Conservation (phyloP, 768 basidiomycete genomes). For the Boletus rubropictus region DNA sequence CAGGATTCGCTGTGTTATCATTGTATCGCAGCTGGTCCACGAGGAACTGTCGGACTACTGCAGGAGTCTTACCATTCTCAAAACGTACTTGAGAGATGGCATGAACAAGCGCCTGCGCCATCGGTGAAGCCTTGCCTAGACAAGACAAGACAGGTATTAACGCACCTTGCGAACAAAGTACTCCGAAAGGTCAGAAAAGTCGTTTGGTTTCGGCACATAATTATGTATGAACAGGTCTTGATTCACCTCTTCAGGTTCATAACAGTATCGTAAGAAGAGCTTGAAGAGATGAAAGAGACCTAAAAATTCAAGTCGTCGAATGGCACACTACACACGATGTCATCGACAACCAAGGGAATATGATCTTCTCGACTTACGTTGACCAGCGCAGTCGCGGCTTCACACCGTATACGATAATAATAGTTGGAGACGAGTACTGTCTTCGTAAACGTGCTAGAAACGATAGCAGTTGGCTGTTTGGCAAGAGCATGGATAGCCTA, state of each 20-base stretch:
- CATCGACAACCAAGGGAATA: constrained; percentile 7
- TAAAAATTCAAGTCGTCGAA: constrained; percentile 74
- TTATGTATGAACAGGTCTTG: constrained; percentile 83
- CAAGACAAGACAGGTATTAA: neutral
- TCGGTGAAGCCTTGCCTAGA: constrained; percentile 4
- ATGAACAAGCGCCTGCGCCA: constrained; percentile 61
- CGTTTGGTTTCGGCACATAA: constrained; percentile 92
- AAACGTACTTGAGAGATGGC: constrained; percentile 85
- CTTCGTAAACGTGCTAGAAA: constrained; percentile 88
- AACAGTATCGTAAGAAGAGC: constrained; percentile 85
- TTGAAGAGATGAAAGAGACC: constrained; percentile 96
- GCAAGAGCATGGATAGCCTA: constrained; percentile 89
- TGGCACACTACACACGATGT: constrained; percentile 60
- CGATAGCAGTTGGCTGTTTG: constrained; percentile 75
- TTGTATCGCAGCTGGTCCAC: constrained; percentile 93
- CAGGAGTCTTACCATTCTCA: constrained; percentile 79
- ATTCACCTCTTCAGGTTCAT: constrained; percentile 75
- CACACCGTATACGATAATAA: constrained; percentile 92
- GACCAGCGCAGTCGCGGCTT: constrained; percentile 82
- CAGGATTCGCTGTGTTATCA: constrained; percentile 87
- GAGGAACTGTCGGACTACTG: constrained; percentile 80
- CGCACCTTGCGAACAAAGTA: constrained; percentile 91
- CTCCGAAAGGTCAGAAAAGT: constrained; percentile 85
- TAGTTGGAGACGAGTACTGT: constrained; percentile 93
- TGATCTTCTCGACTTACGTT: constrained; percentile 45